phyloP scores from a whole-genome alignment of 805 yeast genomes.

The Saccharomycopsis javanensis region DNA sequence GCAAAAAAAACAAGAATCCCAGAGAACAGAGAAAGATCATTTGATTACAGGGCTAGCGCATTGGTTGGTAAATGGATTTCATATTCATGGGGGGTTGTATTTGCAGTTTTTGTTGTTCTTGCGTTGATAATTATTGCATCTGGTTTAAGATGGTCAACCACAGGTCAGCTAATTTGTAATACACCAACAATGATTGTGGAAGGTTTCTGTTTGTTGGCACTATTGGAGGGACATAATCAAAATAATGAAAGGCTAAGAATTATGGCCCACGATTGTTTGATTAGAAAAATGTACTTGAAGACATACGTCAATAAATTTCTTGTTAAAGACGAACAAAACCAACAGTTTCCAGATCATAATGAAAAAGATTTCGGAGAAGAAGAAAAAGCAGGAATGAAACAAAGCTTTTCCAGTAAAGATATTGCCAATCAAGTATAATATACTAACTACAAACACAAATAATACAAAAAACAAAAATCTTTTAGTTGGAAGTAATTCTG shows the following conservation, averaged over 20 bases:
- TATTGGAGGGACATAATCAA: conserved; percentile 30
- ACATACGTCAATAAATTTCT: background rate
- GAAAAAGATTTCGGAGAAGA: background rate
- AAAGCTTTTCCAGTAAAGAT: background rate
- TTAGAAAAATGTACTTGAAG: conserved; percentile 5
- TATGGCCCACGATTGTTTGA: conserved; percentile 5
- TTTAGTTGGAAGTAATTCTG: too few species aligned
- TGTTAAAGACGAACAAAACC: conserved; percentile 11
- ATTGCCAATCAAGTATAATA: background rate
- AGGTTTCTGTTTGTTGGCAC: conserved; percentile 31
- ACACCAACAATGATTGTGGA: conserved; percentile 38
- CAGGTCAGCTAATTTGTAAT: conserved; percentile 33
- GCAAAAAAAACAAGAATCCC: background rate
- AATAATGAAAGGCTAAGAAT: conserved; percentile 7
- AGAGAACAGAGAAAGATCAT: background rate
- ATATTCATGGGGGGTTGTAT: background rate
- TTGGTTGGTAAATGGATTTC: conserved; percentile 23
- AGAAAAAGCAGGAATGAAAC: background rate
- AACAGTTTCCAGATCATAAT: background rate
- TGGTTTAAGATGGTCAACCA: conserved; percentile 30
- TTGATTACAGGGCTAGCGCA: conserved; percentile 19
- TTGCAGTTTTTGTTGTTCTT: conserved; percentile 21
- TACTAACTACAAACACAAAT: background rate
- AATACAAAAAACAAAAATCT: background rate
- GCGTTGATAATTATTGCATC: conserved; percentile 28